phyloP scores from a whole-genome alignment of 306 rosid species.

The Trifolium repens region DNA sequence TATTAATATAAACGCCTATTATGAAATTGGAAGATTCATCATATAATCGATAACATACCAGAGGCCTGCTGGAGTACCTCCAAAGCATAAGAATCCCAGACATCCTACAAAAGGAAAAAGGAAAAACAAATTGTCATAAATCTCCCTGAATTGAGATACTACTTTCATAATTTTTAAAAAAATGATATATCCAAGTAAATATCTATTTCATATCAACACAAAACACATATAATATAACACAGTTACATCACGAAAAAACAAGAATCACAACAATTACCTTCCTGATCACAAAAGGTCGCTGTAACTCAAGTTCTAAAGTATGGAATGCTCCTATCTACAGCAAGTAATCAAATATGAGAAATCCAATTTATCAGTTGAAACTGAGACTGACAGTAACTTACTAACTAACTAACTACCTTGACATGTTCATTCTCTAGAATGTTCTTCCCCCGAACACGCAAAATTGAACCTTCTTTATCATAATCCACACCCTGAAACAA shows the following conservation, averaged over 20 bases:
- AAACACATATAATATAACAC: neutral
- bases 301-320: slow-evolving; percentile 92
- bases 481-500: slow-evolving; percentile 77
- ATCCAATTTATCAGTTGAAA: slow-evolving; percentile 24
- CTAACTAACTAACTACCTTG: slow-evolving; percentile 61
- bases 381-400: neutral
- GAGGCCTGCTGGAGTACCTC: slow-evolving; percentile 86
- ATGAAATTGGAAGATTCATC: slow-evolving; percentile 13
- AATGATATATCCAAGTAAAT: slow-evolving; percentile 23
- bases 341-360: slow-evolving; percentile 31
- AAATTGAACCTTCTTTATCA: slow-evolving; percentile 79
- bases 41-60: slow-evolving; percentile 56
- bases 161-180: slow-evolving; percentile 1
- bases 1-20: neutral
- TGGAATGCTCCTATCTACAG: slow-evolving; percentile 91
- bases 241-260: too few species aligned
- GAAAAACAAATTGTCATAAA: neutral
- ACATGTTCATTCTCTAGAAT: slow-evolving; percentile 84
- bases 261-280: slow-evolving; percentile 56
- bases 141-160: neutral
- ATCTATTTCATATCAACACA: neutral
- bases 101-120: slow-evolving; percentile 58
- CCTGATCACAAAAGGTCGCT: slow-evolving; percentile 91
- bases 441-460: slow-evolving; percentile 93
- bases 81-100: slow-evolving; percentile 89